phyloP scores from a whole-genome alignment of 2,329 filamentous ascomycete species.

The Botryotinia calthae region DNA sequence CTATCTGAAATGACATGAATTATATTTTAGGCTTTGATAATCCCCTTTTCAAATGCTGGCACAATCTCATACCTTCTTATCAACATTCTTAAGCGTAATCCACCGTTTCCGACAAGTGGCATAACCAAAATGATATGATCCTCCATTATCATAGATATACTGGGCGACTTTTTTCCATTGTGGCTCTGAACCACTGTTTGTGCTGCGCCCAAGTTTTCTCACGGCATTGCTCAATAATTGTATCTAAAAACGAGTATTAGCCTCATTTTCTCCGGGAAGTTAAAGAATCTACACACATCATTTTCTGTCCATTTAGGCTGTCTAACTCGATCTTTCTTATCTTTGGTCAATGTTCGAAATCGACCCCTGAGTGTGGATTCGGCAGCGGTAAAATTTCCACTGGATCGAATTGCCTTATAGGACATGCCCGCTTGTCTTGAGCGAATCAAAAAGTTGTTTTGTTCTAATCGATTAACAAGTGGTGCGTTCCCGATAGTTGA shows the following conservation, averaged over 20 bases:
- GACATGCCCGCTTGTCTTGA: conserved; percentile 56
- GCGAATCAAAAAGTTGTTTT: conserved; percentile 53
- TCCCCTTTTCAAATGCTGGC: neutral
- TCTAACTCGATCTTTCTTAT: conserved; percentile 58
- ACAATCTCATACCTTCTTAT: neutral
- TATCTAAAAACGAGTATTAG: conserved; percentile 40
- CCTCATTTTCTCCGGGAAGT: neutral
- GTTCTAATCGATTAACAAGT: conserved; percentile 27
- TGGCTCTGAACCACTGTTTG: conserved; percentile 20
- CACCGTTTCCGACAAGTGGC: conserved; percentile 59
- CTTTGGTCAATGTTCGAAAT: conserved; percentile 63
- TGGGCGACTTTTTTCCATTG: conserved; percentile 58
- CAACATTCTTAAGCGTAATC: conserved; percentile 42
- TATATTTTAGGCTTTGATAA: neutral
- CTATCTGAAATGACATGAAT: neutral
- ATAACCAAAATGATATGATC: conserved; percentile 58
- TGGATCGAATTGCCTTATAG: conserved; percentile 60
- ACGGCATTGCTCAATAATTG: conserved; percentile 48
- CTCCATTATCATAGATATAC: conserved; percentile 51
- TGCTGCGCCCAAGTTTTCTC: conserved; percentile 34
- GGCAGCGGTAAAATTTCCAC: conserved; percentile 58
- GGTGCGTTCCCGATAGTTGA: neutral
- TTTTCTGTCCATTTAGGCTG: conserved; percentile 61
- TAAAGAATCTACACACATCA: conserved; percentile 55
- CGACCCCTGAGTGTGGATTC: conserved; percentile 72